Conservation (phyloP, 768 basidiomycete genomes). For the Lactarius evosmus region DNA sequence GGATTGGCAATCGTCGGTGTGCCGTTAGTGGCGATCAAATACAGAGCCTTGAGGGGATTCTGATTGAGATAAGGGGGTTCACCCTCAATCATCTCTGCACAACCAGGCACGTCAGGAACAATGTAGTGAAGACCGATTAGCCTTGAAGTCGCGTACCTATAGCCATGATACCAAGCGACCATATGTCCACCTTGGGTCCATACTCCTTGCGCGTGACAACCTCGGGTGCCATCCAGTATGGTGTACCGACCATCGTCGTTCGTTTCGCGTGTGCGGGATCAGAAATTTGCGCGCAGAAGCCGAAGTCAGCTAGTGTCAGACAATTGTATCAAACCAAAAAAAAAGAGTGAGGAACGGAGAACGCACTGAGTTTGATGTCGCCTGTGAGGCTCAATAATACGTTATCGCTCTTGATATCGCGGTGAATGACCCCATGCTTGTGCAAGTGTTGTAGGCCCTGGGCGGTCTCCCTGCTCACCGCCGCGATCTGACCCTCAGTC, state of each 20-base stretch:
- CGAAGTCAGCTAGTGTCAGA: slow-evolving; percentile 76
- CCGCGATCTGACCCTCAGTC: slow-evolving; percentile 98
- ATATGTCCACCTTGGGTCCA: slow-evolving; percentile 97
- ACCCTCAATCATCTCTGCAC: slow-evolving; percentile 93
- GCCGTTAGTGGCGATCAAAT: slow-evolving; percentile 97
- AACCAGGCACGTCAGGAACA: slow-evolving; percentile 1
- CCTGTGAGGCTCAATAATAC: slow-evolving; percentile 89
- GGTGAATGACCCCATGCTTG: slow-evolving; percentile 94
- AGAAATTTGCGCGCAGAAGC: slow-evolving; percentile 97
- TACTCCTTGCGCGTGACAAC: slow-evolving; percentile 98
- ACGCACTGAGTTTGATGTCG: slow-evolving; percentile 97
- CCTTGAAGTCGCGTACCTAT: slow-evolving; percentile 54
- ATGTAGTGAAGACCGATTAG: slow-evolving; percentile 27
- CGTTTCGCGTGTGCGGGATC: slow-evolving; percentile 81
- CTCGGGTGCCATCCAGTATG: slow-evolving; percentile 99
- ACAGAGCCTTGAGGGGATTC: slow-evolving; percentile 94
- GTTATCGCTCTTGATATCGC: slow-evolving; percentile 99
- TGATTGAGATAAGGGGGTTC: slow-evolving; percentile 96
- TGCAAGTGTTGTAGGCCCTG: slow-evolving; percentile 95
- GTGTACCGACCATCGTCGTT: slow-evolving; percentile 97
- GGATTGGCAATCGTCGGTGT: slow-evolving; percentile 96
- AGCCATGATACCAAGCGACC: slow-evolving; percentile 95
- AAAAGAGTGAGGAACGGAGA: background rate
- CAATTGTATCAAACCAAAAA: background rate
- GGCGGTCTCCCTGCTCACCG: slow-evolving; percentile 87